Base-by-base conservation (phyloP, 2,329 filamentous ascomycete genomes). In the Sarocladiaceae sp. region DNA sequence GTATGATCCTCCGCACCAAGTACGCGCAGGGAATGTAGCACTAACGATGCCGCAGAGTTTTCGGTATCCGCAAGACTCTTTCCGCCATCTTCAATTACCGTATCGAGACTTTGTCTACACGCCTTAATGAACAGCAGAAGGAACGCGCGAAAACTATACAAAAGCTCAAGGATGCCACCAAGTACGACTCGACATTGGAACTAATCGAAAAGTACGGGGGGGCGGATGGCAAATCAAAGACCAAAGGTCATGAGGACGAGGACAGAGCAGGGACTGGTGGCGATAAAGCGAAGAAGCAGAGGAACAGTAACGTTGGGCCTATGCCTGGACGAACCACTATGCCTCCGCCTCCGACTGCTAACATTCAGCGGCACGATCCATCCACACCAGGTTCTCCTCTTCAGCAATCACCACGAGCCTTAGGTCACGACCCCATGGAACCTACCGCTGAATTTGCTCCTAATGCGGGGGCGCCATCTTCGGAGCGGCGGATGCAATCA, bases 161-260 rank as follows among this genome's bases (percentile, higher is more conserved):
- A 66, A 92, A 92, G 70, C 82, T 99, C 57, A 99, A 99, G 71
- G 85, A 87, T 54, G 92, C 92, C 23, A 99, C 94, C 29, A 96
- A 89, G 68, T 99, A 97, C 72, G 90, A 97, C 69, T 94, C 92
- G 28, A 99, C 94, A 1, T 83, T 95, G 63, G 84, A 97, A 65
- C 72, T 99, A 54, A 80, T 99, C 11, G 90, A 97, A 63, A 99
- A 97, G 63, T 99, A 99, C 66, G 92, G 91, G 31, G 88, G 83
- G 10, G 74, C 77, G 18, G 82, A 85, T 56, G 64, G 57, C 55
- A 69, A 63, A 56, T 64, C 63, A 40, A 64, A 61, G 25, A 4
- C 18, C 6, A 50, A 37, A 51, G 22, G 53, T 39, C 15, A 18
- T 37, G 28, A 55, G 59, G 53, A 52, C 25, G 36, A 52, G 22